These are phyloP conservation scores for Penicillium freii DNA, from an alignment of 2,329 filamentous ascomycete genomes.

Conservation along the genomic window DNA sequence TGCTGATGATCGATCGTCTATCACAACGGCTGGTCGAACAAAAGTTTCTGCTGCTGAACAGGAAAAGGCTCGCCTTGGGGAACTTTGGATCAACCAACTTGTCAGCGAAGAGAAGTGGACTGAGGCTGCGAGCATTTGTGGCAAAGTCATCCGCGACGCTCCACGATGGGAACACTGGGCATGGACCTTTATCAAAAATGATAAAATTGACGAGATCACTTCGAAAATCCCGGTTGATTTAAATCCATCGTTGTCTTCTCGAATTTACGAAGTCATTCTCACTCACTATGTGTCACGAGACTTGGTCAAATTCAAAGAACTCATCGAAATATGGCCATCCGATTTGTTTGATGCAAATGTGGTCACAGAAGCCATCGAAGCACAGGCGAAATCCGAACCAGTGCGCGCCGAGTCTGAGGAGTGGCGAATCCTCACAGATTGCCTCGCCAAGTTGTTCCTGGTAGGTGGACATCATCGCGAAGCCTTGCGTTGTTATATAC, in stretches of 20 bases:
- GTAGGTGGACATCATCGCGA: constrained; percentile 78
- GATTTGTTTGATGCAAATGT: constrained; percentile 78
- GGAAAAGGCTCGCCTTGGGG: constrained; percentile 87
- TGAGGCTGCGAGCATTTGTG: constrained; percentile 74
- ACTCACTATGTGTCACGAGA: constrained; percentile 83
- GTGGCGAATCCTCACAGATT: constrained; percentile 86
- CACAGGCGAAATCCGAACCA: constrained; percentile 73
- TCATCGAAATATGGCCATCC: constrained; percentile 79
- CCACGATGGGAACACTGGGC: constrained; percentile 94
- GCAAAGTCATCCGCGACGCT: constrained; percentile 75
- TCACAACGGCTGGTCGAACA: constrained; percentile 58
- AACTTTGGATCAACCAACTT: constrained; percentile 88
- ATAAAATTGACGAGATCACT: constrained; percentile 86
- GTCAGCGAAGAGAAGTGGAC: constrained; percentile 72
- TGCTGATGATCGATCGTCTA: constrained; percentile 64
- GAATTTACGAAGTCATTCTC: constrained; percentile 85
- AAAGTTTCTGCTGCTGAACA: constrained; percentile 69
- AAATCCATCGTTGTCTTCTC: constrained; percentile 72
- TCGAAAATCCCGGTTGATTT: constrained; percentile 77
- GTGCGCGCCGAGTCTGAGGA: constrained; percentile 76
- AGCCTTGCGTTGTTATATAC: constrained; percentile 84
- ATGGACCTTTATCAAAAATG: constrained; percentile 81
- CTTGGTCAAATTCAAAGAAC: constrained; percentile 69
- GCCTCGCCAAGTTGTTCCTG: constrained; percentile 79
- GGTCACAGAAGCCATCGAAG: constrained; percentile 75